Conservation (phyloP, 1,284 basidiomycete species). For the Marasmius tenuissimus region DNA sequence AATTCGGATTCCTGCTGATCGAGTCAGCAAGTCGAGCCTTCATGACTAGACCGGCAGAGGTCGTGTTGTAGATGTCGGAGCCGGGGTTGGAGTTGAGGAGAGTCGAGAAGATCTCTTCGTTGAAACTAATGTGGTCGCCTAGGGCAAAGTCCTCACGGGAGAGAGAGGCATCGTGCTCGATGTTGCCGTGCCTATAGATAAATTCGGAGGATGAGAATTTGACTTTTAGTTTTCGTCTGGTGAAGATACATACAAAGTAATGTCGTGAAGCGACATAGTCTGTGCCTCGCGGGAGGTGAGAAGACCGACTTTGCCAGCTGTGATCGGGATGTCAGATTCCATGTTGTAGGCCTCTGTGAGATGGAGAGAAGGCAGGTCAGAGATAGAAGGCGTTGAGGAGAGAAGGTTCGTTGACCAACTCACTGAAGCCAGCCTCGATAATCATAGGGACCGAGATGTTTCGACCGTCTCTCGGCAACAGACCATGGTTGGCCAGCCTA, state of each 20-base stretch:
- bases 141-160: slow-evolving; percentile 17
- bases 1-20: not conserved
- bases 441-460: slow-evolving; percentile 17
- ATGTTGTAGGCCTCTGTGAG: slow-evolving; percentile 1
- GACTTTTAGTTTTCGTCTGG: not conserved
- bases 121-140: slow-evolving; percentile 20
- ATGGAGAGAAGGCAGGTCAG: not conserved
- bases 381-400: not conserved
- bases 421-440: slow-evolving; percentile 13
- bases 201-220: not conserved
- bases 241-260: slow-evolving; percentile 11
- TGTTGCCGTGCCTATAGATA: slow-evolving; percentile 15
- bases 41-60: slow-evolving; percentile 7
- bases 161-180: slow-evolving; percentile 25
- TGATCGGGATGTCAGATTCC: slow-evolving; percentile 4
- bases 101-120: slow-evolving; percentile 5
- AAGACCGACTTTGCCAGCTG: slow-evolving; percentile 14
- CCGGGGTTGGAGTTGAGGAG: slow-evolving; percentile 4
- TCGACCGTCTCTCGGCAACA: slow-evolving; percentile 17
- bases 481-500: slow-evolving; percentile 23
- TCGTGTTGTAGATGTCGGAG: not conserved
- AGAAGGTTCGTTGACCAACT: not conserved
- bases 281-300: slow-evolving; percentile 9
- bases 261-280: slow-evolving; percentile 10
- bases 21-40: slow-evolving; percentile 1